These are phyloP conservation scores for Cadophora sp. DNA, from an alignment of 2,329 filamentous ascomycete species.

Conservation along the genomic window DNA sequence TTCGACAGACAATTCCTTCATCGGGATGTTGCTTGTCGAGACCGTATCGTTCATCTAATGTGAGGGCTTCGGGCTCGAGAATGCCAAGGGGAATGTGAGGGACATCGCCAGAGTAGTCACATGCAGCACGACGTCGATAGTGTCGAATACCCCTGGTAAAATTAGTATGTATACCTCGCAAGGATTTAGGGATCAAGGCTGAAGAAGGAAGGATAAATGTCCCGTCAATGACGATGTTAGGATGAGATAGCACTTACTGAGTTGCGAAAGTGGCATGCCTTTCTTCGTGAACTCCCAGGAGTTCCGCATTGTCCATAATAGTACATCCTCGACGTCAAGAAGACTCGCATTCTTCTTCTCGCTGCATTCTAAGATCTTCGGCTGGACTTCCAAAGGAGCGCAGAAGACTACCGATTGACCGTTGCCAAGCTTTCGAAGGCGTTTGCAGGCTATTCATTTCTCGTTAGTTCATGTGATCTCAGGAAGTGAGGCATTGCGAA, in stretches of 20 bases:
- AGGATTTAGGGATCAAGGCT: no score
- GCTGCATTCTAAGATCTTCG: constrained; percentile 53
- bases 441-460: constrained; percentile 64
- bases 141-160: constrained; percentile 54
- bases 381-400: constrained; percentile 63
- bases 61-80: constrained; percentile 61
- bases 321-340: constrained; percentile 60
- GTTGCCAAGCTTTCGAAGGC: constrained; percentile 72
- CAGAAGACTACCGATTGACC: constrained; percentile 71
- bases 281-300: constrained; percentile 58
- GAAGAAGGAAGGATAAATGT: no score
- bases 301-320: constrained; percentile 65
- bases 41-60: constrained; percentile 59
- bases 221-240: background rate
- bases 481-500: constrained; percentile 7
- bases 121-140: constrained; percentile 44
- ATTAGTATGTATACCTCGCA: background rate
- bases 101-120: constrained; percentile 14
- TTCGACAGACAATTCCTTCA: constrained; percentile 10
- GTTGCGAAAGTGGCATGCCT: constrained; percentile 64
- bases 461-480: constrained; percentile 21
- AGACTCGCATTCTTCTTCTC: constrained; percentile 14
- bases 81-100: constrained; percentile 42
- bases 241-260: constrained; percentile 47
- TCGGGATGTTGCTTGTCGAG: constrained; percentile 2